These are phyloP conservation scores for Phylloporus arenicola DNA, from an alignment of 768 basidiomycete genomes.

Conservation along the genomic window DNA sequence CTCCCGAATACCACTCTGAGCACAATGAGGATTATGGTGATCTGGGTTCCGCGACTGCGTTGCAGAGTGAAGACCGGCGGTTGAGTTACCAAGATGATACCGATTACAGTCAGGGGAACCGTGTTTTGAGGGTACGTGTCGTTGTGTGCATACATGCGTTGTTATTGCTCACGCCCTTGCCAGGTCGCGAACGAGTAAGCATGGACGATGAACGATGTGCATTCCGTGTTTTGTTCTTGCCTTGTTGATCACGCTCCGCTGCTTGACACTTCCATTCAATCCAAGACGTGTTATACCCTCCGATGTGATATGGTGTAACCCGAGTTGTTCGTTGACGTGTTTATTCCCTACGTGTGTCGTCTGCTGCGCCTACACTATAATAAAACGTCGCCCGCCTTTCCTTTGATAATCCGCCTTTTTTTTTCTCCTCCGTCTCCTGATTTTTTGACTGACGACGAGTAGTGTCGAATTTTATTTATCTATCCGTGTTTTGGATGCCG, in stretches of 20 bases:
- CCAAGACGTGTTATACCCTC: neutral
- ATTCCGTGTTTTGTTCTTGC: neutral
- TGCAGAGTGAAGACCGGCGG: constrained; percentile 17
- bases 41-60: neutral
- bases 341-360: neutral
- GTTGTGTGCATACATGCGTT: neutral
- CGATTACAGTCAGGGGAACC: constrained; percentile 26
- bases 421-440: neutral
- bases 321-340: neutral
- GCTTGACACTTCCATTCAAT: neutral
- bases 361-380: neutral
- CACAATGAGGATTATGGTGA: constrained; percentile 10
- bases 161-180: neutral
- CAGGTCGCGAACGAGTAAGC: neutral
- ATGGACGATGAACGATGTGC: neutral
- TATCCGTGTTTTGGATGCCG: neutral
- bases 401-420: neutral
- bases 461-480: neutral
- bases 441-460: neutral
- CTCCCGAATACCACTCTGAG: constrained; percentile 10
- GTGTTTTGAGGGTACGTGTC: constrained; percentile 26
- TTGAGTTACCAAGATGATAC: constrained; percentile 29
- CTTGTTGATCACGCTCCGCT: neutral
- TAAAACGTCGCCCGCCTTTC: neutral
- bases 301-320: neutral